Evolutionary conservation across 2,329 filamentous ascomycete genomes (phyloP).

Genomic region (Tolypocladium tundrense): DNA sequence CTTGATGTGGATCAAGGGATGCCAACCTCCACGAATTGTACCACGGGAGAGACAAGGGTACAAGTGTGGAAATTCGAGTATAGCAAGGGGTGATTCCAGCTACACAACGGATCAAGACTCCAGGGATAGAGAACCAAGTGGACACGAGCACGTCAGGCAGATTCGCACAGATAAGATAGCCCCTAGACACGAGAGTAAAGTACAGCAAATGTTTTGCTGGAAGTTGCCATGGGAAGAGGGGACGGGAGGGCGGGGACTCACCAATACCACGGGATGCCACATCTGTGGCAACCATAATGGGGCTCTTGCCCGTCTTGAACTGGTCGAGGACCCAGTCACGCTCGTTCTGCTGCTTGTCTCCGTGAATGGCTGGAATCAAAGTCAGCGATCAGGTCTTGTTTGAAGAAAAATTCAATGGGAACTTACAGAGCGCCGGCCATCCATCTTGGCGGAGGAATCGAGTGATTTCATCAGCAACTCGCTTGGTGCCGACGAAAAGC

Average conservation of each 20-base stretch:
- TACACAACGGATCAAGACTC: slow-evolving; percentile 64
- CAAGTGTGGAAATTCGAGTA: slow-evolving; percentile 69
- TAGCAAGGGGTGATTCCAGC: slow-evolving; percentile 42
- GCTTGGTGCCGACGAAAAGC: slow-evolving; percentile 89
- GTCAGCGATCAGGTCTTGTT: slow-evolving; percentile 13
- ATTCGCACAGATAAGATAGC: slow-evolving; percentile 81
- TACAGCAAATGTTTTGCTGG: slow-evolving; percentile 54
- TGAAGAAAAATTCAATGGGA: slow-evolving; percentile 20
- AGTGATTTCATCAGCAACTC: slow-evolving; percentile 95
- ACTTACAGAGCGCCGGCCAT: slow-evolving; percentile 91
- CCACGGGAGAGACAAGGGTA: slow-evolving; percentile 48
- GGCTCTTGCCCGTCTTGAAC: slow-evolving; percentile 98
- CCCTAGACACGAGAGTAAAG: slow-evolving; percentile 90
- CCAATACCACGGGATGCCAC: slow-evolving; percentile 99
- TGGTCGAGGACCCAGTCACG: slow-evolving; percentile 99
- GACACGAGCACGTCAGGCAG: slow-evolving; percentile 82
- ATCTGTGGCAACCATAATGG: slow-evolving; percentile 99
- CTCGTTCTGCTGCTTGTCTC: slow-evolving; percentile 98
- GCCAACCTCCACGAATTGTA: slow-evolving; percentile 67
- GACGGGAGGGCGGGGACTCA: slow-evolving; percentile 53
- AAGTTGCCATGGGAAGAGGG: slow-evolving; percentile 36
- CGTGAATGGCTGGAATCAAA: slow-evolving; percentile 70
- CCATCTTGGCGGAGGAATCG: slow-evolving; percentile 95
- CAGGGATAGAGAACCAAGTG: slow-evolving; percentile 68
- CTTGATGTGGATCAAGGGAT: slow-evolving; percentile 71